Conservation (phyloP, 1,284 basidiomycete genomes). For the Ceratobasidium sp. region DNA sequence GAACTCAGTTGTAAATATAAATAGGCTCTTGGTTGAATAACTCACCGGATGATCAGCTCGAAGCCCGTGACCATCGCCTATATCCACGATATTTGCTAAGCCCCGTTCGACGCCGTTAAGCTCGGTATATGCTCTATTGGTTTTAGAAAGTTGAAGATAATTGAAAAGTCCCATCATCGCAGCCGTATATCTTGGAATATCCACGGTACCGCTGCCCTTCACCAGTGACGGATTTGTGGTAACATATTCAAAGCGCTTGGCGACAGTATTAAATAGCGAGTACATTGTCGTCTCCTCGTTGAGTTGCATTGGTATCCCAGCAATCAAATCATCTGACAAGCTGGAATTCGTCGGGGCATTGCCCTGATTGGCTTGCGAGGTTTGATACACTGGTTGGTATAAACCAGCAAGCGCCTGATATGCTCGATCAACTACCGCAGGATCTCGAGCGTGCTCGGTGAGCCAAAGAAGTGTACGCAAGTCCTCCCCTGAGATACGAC, state of each 20-base stretch:
- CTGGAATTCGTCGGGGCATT: background rate
- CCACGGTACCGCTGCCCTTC: background rate
- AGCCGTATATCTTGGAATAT: conserved; percentile 1
- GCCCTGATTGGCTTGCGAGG: too few species aligned
- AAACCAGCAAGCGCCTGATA: conserved; percentile 20
- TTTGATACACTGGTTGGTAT: too few species aligned
- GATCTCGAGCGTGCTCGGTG: conserved; percentile 3
- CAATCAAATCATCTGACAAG: background rate
- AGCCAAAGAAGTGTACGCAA: conserved; percentile 14
- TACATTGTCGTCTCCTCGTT: background rate
- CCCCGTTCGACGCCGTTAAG: too few species aligned
- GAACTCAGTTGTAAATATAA: too few species aligned
- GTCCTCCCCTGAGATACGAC: background rate
- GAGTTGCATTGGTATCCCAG: background rate
- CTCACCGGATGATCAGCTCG: too few species aligned
- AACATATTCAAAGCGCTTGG: background rate
- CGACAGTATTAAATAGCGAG: background rate
- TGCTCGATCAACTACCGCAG: conserved; percentile 1
- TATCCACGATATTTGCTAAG: too few species aligned
- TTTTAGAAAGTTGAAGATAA: too few species aligned
- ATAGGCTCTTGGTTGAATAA: too few species aligned
- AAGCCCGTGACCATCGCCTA: too few species aligned
- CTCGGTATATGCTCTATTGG: too few species aligned
- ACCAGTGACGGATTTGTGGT: background rate
- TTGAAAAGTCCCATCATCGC: background rate